Evolutionary conservation across 176 grass and related monocot genomes (phyloP).

Genomic region (Zea luxurians): DNA sequence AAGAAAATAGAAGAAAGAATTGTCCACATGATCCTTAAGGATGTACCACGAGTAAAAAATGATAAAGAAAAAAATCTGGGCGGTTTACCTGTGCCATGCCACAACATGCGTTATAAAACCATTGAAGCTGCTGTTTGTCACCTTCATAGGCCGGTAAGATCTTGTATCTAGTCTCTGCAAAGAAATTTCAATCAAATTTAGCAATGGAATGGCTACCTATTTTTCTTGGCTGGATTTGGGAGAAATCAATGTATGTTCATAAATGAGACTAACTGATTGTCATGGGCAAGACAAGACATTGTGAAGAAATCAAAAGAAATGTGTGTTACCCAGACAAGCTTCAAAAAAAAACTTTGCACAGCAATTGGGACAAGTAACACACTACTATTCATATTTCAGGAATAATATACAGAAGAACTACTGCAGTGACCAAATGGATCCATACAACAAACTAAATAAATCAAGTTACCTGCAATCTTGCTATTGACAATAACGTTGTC

Average conservation of each 20-base stretch:
- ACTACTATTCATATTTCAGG: background rate
- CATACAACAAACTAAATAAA: background rate
- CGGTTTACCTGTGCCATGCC: constrained; percentile 73
- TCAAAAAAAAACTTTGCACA: constrained; percentile 6
- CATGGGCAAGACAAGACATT: background rate
- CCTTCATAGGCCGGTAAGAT: constrained; percentile 68
- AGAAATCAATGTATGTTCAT: background rate
- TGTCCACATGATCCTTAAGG: constrained; percentile 10
- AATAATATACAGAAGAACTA: constrained; percentile 18
- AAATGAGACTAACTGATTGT: constrained; percentile 1
- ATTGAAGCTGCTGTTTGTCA: constrained; percentile 81
- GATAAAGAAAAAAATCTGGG: background rate
- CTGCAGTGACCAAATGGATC: background rate
- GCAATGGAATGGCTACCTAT: background rate
- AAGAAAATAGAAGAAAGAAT: background rate
- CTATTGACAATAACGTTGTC: background rate
- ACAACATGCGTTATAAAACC: constrained; percentile 73
- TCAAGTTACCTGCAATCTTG: background rate
- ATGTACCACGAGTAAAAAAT: background rate
- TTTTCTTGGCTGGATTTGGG: background rate
- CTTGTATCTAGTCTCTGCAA: constrained; percentile 64
- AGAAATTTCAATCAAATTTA: constrained; percentile 34
- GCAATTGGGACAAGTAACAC: background rate
- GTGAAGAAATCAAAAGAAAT: constrained; percentile 8
- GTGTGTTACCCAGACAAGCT: background rate